A percentile compares a stretch with the other conserved stretches of the same genome.
Evolutionary conservation across 139 green algal species (phyloP).

Genomic region (Volvox africanus): DNA sequence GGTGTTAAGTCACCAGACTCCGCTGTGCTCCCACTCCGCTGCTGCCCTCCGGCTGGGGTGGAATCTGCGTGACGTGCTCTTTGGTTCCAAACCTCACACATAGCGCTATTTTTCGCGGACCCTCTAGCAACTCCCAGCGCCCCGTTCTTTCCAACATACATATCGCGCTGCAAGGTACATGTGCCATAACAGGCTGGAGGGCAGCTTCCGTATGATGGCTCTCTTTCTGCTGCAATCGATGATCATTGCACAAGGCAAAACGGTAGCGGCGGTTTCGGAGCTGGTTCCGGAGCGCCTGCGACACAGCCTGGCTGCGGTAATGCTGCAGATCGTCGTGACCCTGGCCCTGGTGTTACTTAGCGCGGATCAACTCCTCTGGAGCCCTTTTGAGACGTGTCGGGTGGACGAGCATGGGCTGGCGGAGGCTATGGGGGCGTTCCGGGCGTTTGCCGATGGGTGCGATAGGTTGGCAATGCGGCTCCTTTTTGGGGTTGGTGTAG

Average conservation of each 20-base stretch:
- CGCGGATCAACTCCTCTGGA: slow-evolving; percentile 38
- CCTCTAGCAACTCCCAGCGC: neutral
- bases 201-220: slow-evolving; percentile 24
- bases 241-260: slow-evolving; percentile 7
- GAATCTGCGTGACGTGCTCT: too few relatives aligned
- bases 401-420: slow-evolving; percentile 3
- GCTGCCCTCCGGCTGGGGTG: too few relatives aligned
- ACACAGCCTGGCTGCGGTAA: neutral
- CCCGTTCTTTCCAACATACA: neutral
- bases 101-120: too few relatives aligned
- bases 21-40: too few relatives aligned
- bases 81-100: too few relatives aligned
- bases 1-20: too few relatives aligned
- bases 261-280: neutral
- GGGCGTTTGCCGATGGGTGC: neutral
- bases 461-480: neutral
- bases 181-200: slow-evolving; percentile 29
- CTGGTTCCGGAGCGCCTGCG: neutral
- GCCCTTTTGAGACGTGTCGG: neutral
- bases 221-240: slow-evolving; percentile 28
- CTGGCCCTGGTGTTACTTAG: neutral
- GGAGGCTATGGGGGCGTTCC: slow-evolving; percentile 27
- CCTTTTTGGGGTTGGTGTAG: neutral
- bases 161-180: neutral
- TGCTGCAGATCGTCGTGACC: neutral